Evolutionary conservation across 495 filamentous ascomycete genomes (phyloP).

Genomic region (Durotheca rogersii): DNA sequence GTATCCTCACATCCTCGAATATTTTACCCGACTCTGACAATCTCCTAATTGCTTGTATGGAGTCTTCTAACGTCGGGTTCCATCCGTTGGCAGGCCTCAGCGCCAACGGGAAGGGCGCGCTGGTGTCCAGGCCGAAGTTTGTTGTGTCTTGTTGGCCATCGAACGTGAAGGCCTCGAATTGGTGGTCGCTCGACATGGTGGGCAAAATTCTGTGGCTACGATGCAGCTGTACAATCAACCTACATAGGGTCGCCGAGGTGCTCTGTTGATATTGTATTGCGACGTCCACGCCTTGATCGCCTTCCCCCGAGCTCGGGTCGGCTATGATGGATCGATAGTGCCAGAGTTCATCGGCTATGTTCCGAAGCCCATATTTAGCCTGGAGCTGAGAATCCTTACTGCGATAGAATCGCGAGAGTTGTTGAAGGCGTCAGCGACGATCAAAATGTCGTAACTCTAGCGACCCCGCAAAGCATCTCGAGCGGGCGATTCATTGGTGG

Average conservation of each 20-base stretch:
- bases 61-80: conserved; percentile 2
- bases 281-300: neutral
- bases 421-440: neutral
- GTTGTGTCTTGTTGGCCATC: conserved; percentile 9
- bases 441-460: neutral
- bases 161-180: conserved; percentile 4
- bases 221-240: too few relatives aligned
- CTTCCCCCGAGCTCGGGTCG: neutral
- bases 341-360: too few relatives aligned
- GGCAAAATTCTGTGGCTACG: neutral
- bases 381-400: too few relatives aligned
- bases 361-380: too few relatives aligned
- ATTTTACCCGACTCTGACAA: conserved; percentile 19
- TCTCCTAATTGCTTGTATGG: neutral
- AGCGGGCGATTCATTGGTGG: neutral
- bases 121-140: neutral
- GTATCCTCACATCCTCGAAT: conserved; percentile 9
- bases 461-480: neutral
- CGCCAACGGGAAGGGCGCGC: conserved; percentile 9
- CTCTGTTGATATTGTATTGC: neutral
- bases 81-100: neutral
- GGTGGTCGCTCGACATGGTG: neutral
- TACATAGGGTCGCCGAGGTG: too few relatives aligned
- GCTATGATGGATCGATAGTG: too few relatives aligned
- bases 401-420: neutral